These are phyloP conservation scores for Mycena galericulata DNA, from an alignment of 768 basidiomycete species.

Conservation along the genomic window DNA sequence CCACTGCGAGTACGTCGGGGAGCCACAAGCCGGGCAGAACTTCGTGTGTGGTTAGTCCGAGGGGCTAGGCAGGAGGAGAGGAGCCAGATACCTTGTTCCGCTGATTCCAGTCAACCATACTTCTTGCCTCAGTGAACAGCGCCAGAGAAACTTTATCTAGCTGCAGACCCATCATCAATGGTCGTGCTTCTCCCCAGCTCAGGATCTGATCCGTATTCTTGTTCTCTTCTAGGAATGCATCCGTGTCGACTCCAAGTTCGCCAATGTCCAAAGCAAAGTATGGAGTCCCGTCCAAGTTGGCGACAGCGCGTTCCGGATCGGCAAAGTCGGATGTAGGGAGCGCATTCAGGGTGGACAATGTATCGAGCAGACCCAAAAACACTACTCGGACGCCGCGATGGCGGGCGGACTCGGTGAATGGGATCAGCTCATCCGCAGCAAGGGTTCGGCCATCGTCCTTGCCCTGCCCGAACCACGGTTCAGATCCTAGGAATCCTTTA, in stretches of 20 bases:
- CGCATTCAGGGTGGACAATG: conserved; percentile 52
- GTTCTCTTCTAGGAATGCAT: conserved; percentile 54
- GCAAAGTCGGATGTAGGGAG: conserved; percentile 77
- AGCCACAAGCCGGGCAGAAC: conserved; percentile 94
- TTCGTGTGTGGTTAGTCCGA: conserved; percentile 42
- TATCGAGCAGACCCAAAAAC: conserved; percentile 79
- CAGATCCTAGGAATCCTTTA: conserved; percentile 71
- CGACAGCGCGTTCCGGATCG: conserved; percentile 63
- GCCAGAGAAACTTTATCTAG: conserved; percentile 77
- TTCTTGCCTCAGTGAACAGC: conserved; percentile 82
- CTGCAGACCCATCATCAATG: conserved; percentile 55
- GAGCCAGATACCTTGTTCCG: conserved; percentile 76
- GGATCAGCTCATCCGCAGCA: conserved; percentile 44
- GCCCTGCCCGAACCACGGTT: conserved; percentile 80
- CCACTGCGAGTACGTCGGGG: conserved; percentile 87
- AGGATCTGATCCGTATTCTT: conserved; percentile 55
- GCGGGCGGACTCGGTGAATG: conserved; percentile 66
- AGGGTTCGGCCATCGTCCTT: conserved; percentile 56
- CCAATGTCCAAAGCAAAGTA: conserved; percentile 88
- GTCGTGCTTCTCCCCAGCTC: conserved; percentile 76
- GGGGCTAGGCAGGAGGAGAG: background rate
- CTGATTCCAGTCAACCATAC: conserved; percentile 93
- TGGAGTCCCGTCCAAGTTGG: conserved; percentile 80
- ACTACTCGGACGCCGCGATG: conserved; percentile 71
- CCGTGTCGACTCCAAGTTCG: conserved; percentile 53